Percentiles rank a stretch among this genome's conserved stretches.
Conservation (phyloP, 345 rosid genomes). For the Passiflora organensis region DNA sequence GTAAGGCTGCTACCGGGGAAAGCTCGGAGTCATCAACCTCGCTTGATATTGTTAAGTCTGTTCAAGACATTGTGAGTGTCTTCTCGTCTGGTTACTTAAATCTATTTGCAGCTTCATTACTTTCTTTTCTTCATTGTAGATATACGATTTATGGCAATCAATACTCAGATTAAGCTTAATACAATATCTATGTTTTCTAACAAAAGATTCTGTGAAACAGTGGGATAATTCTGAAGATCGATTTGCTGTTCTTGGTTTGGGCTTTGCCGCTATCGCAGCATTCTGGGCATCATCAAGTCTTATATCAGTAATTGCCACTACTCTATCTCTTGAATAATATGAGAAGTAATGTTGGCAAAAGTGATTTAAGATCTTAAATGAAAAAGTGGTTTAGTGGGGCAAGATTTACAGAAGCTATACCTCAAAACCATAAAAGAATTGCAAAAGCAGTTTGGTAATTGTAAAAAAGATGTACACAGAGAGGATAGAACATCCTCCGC, state of each 20-base stretch:
- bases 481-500: too few species aligned
- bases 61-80: slow-evolving; percentile 61
- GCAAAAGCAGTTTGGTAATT: too few species aligned
- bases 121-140: not conserved
- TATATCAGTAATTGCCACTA: slow-evolving; percentile 40
- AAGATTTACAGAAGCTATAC: not conserved
- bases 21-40: slow-evolving; percentile 62
- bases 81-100: not conserved
- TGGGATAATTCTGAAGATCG: slow-evolving; percentile 85
- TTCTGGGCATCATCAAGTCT: slow-evolving; percentile 76
- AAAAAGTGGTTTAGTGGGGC: slow-evolving; percentile 5
- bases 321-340: slow-evolving; percentile 7
- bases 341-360: not conserved
- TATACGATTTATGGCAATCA: not conserved
- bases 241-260: slow-evolving; percentile 63
- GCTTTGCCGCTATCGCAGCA: slow-evolving; percentile 63
- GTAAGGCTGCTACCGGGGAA: slow-evolving; percentile 54
- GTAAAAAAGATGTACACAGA: too few species aligned
- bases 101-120: not conserved
- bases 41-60: slow-evolving; percentile 48
- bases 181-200: not conserved
- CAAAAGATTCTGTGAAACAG: slow-evolving; percentile 28
- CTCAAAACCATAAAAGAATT: too few species aligned
- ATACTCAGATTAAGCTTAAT: too few species aligned
- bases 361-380: too few species aligned